Base-by-base conservation (phyloP, 2,329 filamentous ascomycete species). In the Sclerotinia glacialis region DNA sequence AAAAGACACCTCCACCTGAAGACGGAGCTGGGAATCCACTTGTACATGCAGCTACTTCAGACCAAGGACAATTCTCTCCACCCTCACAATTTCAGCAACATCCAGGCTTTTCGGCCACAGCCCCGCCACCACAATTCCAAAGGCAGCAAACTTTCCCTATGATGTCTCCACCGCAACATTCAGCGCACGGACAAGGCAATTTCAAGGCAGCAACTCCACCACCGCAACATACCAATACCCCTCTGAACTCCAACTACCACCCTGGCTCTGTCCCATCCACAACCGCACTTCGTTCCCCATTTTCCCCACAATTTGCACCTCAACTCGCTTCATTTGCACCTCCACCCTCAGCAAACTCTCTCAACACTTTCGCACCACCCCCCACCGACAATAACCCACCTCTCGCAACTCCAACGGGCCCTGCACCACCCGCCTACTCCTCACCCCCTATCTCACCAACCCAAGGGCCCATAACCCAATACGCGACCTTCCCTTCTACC, bases 1-100 rank as follows among this genome's bases (percentile, higher is more conserved):
- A 93, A 77, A 93, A 93, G 82, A 94, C 91, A 0, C 91, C 90
- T 1, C 85, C 91, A 5, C 89, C 89, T 4, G 85, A 88, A 44
- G 90, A 93, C 72, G 86, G 82, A 49, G 84, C 82, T 16, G 79
- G 81, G 3, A 84, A 87, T 71, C 86, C 86, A 3, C 77, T 89
- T 28, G 82, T 83, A 5, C 83, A 84, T 60, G 85, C 84, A 16
- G 80, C 88, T 2, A 82, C 80, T 31, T 80, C 85, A 59, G 86
- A 89, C 70, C 82, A 84, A 55, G 81, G 83, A 68, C 78, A 80
- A 28, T 82, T 82, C 12, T 86, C 85, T 72, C 82, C 82, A 72
- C 83, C 82, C 0, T 81, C 82, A 0, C 83, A 83, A 23, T 75
- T 68, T 52, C 71, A 71, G 49, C 66, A 70, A 56, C 67, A 68